phyloP scores from a whole-genome alignment of 768 basidiomycete species.

The Serendipita vermifera region DNA sequence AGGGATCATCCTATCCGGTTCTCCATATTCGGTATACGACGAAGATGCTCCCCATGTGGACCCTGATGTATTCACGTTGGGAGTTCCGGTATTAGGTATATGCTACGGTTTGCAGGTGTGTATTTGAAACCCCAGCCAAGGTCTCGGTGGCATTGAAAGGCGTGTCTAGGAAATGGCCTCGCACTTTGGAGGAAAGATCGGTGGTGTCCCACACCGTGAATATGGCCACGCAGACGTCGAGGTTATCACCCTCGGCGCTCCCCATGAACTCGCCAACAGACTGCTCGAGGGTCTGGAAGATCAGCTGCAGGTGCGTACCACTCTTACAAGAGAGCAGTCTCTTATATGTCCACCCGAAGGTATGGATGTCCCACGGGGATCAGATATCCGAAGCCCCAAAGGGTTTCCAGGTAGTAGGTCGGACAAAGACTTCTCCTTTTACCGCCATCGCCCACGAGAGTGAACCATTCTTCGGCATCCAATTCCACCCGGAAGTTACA shows the following conservation, averaged over 20 bases:
- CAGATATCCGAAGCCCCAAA: slow-evolving; percentile 71
- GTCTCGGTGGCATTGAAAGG: neutral
- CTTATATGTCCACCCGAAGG: slow-evolving; percentile 35
- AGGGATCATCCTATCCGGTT: slow-evolving; percentile 96
- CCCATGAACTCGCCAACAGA: slow-evolving; percentile 38
- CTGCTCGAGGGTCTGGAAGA: slow-evolving; percentile 81
- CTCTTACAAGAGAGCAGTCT: slow-evolving; percentile 10
- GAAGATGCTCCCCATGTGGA: slow-evolving; percentile 86
- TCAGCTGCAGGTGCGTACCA: slow-evolving; percentile 60
- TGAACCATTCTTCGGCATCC: slow-evolving; percentile 88
- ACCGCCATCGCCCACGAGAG: slow-evolving; percentile 86
- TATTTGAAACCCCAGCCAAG: slow-evolving; percentile 9
- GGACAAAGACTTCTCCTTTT: slow-evolving; percentile 75
- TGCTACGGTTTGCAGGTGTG: slow-evolving; percentile 91
- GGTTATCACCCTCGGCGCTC: slow-evolving; percentile 48
- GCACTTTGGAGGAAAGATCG: slow-evolving; percentile 72
- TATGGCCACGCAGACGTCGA: slow-evolving; percentile 84
- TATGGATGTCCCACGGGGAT: slow-evolving; percentile 99
- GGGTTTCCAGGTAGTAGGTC: slow-evolving; percentile 77
- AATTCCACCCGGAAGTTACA: slow-evolving; percentile 98
- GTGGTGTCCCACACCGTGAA: slow-evolving; percentile 81
- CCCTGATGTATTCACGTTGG: slow-evolving; percentile 74
- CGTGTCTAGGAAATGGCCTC: slow-evolving; percentile 75
- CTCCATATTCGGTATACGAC: slow-evolving; percentile 97
- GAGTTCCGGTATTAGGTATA: slow-evolving; percentile 87